These are phyloP conservation scores for Cladosporium sphaerospermum DNA, from an alignment of 2,329 filamentous ascomycete genomes.

Conservation along the genomic window DNA sequence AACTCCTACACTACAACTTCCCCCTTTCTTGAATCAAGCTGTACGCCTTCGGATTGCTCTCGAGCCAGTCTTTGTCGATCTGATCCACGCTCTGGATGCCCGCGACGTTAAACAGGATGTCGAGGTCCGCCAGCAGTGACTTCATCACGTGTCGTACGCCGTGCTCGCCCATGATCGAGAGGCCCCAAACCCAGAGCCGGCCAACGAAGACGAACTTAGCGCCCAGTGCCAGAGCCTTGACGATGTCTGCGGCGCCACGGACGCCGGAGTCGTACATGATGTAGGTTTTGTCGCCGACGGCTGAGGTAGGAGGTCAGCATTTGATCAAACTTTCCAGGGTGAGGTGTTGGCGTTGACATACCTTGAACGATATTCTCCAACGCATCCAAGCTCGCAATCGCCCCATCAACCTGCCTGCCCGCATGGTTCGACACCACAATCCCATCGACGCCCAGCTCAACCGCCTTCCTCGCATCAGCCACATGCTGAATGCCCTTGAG, in stretches of 20 bases:
- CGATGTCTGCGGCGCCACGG: conserved; percentile 50
- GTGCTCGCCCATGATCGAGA: conserved; percentile 54
- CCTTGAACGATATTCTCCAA: conserved; percentile 52
- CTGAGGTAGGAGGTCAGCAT: too few relatives aligned
- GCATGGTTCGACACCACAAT: conserved; percentile 68
- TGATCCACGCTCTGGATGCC: conserved; percentile 44
- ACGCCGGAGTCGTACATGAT: conserved; percentile 57
- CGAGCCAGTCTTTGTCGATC: conserved; percentile 39
- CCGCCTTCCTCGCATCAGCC: conserved; percentile 55
- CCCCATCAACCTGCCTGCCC: conserved; percentile 58
- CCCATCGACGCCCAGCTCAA: conserved; percentile 57
- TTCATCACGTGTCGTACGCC: conserved; percentile 59
- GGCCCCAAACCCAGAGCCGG: conserved; percentile 54
- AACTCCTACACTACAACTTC: conserved; percentile 14
- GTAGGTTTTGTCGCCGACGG: conserved; percentile 44
- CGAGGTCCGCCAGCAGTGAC: conserved; percentile 54
- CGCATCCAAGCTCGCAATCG: conserved; percentile 53
- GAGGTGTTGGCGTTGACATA: conserved; percentile 18
- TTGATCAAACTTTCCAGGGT: too few relatives aligned
- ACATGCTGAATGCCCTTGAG: conserved; percentile 67
- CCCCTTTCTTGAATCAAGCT: conserved; percentile 22
- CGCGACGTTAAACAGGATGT: conserved; percentile 56
- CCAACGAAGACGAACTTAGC: conserved; percentile 59
- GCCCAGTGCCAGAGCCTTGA: conserved; percentile 56
- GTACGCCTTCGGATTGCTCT: conserved; percentile 22